These are phyloP conservation scores for Phytophthora kernoviae DNA, from an alignment of 352 stramenopile species.

Conservation along the genomic window DNA sequence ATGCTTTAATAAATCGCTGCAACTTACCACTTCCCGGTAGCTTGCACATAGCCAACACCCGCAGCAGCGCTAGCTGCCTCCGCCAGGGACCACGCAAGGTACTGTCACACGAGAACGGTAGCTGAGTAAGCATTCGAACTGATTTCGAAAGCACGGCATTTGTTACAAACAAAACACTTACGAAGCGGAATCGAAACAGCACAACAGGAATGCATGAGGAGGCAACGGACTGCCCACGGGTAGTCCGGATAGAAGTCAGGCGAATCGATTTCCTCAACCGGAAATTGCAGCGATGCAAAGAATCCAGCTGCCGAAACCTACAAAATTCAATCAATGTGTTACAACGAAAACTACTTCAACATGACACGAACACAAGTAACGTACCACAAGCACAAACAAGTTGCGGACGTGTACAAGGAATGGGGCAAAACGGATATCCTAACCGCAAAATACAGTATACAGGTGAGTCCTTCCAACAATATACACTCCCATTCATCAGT, in stretches of 20 bases:
- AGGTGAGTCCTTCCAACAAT: conserved; percentile 1
- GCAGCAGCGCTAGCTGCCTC: conserved; percentile 74
- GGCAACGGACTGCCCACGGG: conserved; percentile 62
- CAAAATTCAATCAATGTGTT: background rate
- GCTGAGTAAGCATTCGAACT: background rate
- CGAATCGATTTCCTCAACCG: conserved; percentile 82
- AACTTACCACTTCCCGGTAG: conserved; percentile 76
- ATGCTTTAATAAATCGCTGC: background rate
- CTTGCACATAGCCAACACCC: conserved; percentile 78
- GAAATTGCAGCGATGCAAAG: conserved; percentile 73
- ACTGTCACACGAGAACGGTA: conserved; percentile 37
- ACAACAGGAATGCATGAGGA: conserved; percentile 74
- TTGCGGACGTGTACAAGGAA: conserved; percentile 74
- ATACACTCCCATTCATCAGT: background rate
- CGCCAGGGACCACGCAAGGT: conserved; percentile 87
- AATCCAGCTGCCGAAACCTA: conserved; percentile 75
- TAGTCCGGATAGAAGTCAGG: conserved; percentile 71
- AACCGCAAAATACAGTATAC: background rate
- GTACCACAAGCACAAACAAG: conserved; percentile 73
- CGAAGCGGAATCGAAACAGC: conserved; percentile 86
- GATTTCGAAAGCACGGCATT: background rate
- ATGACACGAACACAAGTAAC: conserved; percentile 2
- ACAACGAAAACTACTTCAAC: background rate
- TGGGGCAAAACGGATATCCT: conserved; percentile 68
- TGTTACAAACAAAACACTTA: conserved; percentile 34